Evolutionary conservation across 495 filamentous ascomycete species (phyloP), one percentile per base, ranked within the genome.

Genomic region (Entonaema liquescens): DNA sequence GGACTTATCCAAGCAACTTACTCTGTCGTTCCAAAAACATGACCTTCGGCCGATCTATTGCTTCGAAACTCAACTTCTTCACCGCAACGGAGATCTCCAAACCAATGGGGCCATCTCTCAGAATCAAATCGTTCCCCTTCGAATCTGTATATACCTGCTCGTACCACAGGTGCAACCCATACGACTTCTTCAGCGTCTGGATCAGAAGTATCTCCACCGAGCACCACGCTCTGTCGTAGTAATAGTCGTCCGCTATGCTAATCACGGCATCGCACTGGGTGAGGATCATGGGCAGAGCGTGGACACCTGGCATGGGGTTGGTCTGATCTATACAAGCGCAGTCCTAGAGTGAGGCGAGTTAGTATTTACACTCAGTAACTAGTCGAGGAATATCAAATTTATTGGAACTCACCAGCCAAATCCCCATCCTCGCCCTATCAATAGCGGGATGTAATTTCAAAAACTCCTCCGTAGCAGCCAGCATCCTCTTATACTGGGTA

Each of bases 231-330:
- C 75, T 52, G 11, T 54, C 52, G 29, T 62, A 65, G 61, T 71
- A 71, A 2, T n/a, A n/a, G 35, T 62, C 44, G 26, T 71, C 70
- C 11, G 53, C 36, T 17, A 77, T 38, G 17, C 73, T 75, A 40
- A 77, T 73, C n/a, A 73, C 44, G n/a, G 64, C 73, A 29, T 77
- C 61, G 70, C 75, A 75, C 44, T 75, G 75, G 3, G 69, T 60
- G 9, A 77, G 56, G 17, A 75, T 73, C 21, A 77, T 68, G 23
- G 73, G 75, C 8, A 77, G 64, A 9, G 75, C 65, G 2, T 62
- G 56, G 5, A 73, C 75, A 5, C 75, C 75, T 6, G 62, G 29
- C 15, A 57, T 31, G 1, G 75, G 73, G 17, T 75, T 53, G 26
- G 73, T 70, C 44, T 77, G 75, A 60, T 75, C 64, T 12, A 77